Conservation (phyloP, 2,329 filamentous ascomycete genomes). For the Aspergillus jensenii region DNA sequence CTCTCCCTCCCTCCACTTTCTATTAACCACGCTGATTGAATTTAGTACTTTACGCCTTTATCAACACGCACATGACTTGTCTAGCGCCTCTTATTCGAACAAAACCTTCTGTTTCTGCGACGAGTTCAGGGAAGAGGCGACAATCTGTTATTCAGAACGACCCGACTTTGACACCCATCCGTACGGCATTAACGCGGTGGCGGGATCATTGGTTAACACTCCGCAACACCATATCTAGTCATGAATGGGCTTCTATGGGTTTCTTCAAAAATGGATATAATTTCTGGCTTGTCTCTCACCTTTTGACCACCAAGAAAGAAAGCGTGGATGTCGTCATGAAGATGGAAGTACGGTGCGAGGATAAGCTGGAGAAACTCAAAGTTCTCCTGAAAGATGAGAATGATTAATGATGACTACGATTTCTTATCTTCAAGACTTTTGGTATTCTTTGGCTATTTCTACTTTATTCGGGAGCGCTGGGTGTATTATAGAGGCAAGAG, state of each 20-base stretch:
- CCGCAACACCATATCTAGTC: constrained; percentile 28
- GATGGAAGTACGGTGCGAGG: constrained; percentile 47
- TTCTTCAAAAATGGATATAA: constrained; percentile 45
- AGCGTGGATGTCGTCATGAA: constrained; percentile 45
- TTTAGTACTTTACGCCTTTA: constrained; percentile 42
- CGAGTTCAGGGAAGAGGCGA: neutral
- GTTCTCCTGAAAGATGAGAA: constrained; percentile 39
- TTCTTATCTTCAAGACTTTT: neutral
- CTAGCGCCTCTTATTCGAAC: constrained; percentile 27
- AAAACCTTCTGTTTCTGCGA: neutral
- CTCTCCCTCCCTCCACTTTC: neutral
- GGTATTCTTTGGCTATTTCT: neutral
- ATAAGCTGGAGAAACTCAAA: constrained; percentile 43
- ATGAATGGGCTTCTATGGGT: constrained; percentile 42
- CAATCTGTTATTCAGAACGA: constrained; percentile 28
- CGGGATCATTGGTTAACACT: constrained; percentile 39
- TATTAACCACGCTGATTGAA: neutral
- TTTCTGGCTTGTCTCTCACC: constrained; percentile 44
- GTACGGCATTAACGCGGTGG: constrained; percentile 38
- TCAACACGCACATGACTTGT: constrained; percentile 42
- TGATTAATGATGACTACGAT: constrained; percentile 20
- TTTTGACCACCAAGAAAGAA: constrained; percentile 43
- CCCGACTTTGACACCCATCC: constrained; percentile 31
- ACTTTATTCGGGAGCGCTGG: neutral
- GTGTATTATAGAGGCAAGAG: neutral